A percentile compares a stretch with the other conserved stretches of the same genome.
Conservation (phyloP, 345 rosid genomes). For the Kandelia obovata region DNA sequence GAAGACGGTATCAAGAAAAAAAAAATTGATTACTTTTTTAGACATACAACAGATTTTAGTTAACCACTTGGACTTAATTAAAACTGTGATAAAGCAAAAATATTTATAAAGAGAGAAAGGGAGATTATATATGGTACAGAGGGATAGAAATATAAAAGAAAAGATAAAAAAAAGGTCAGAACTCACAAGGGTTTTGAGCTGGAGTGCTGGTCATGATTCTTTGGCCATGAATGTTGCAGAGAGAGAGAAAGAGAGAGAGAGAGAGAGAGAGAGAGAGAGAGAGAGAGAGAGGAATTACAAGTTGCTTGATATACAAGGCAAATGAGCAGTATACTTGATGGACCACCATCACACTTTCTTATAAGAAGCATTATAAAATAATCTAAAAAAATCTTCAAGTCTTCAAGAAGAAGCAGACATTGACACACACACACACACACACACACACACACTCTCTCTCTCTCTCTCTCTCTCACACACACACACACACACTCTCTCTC, state of each 20-base stretch:
- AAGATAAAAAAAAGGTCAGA: slow-evolving; percentile 12
- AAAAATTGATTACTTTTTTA: background rate
- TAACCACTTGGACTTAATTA: background rate
- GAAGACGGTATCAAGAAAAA: slow-evolving; percentile 1
- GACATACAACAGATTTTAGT: background rate
- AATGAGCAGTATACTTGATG: slow-evolving; percentile 81
- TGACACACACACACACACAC: too few species aligned
- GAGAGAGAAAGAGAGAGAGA: slow-evolving; percentile 10
- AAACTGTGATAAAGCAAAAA: too few species aligned
- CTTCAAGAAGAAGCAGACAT: background rate
- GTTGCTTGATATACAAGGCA: slow-evolving; percentile 91
- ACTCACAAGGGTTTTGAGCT: slow-evolving; percentile 61
- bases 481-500: background rate
- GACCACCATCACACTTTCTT: slow-evolving; percentile 59
- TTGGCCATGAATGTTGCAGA: slow-evolving; percentile 49
- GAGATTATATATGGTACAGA: background rate
- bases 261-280: slow-evolving; percentile 27
- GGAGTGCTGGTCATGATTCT: slow-evolving; percentile 65
- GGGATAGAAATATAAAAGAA: background rate
- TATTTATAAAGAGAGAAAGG: background rate
- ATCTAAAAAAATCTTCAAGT: background rate
- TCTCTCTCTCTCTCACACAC: too few species aligned
- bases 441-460: background rate
- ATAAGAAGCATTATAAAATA: slow-evolving; percentile 18
- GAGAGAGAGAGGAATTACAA: slow-evolving; percentile 33